Evolutionary conservation across 148 eudicot species (phyloP), one percentile per base, ranked within the genome.

Genomic region (Selenicereus undatus): DNA sequence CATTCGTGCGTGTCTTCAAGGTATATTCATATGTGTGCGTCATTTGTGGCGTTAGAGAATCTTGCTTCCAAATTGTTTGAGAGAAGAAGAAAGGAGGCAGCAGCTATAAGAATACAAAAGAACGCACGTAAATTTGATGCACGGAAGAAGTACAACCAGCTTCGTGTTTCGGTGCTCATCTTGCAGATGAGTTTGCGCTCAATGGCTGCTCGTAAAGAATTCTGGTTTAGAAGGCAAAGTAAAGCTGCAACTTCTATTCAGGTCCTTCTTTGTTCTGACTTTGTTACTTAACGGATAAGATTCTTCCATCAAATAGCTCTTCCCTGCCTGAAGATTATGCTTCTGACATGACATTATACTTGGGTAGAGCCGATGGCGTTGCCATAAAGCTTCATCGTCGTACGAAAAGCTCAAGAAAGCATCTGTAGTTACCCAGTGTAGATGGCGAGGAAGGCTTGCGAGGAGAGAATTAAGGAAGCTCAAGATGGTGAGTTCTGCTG

Each of bases 401-500:
- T 92, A 94, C 74, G 90, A 78, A 79, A 89, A 86, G 81, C 96
- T 97, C 56, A 90, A 77, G 82, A 87, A 87, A 84, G 98, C 97
- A 84, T 83, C 89, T 81, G 48, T 97, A 79, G 78, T 88, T 83
- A 79, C 96, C 50, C 99, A 97, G 81, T 89, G 96, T 90, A 89
- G 92, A 85, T 92, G 97, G 99, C 91, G 99, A 77, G 95, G 95
- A 76, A 91, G 78, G 89, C 78, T 87, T 74, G 99, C 90, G 58
- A 91, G 87, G 83, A 86, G 78, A 84, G 94, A 97, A 82, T 82
- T 97, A 80, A 87, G 95, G 80, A 89, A 83, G 91, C 98, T 94
- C 82, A 97, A 94, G 90, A 91, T 90, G 94, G 99, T 97, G 22
- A 81, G 88, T 84, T 71, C 35, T 65, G 32, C 72, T 79, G n/a